Evolutionary conservation across 2,329 filamentous ascomycete genomes (phyloP).

Genomic region (Drechslerella coelobrocha): DNA sequence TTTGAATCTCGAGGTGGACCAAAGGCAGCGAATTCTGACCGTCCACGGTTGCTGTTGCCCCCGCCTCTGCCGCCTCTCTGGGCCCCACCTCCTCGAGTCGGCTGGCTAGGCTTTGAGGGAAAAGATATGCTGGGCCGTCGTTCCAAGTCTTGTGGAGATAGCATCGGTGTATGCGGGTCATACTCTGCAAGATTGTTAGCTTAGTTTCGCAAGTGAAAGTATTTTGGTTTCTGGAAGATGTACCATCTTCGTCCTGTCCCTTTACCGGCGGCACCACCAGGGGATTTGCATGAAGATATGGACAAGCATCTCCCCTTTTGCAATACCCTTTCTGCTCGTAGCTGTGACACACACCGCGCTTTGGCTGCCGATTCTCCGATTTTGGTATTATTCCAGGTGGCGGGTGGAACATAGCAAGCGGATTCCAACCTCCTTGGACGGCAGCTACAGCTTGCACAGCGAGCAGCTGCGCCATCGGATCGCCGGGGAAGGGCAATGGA

Average conservation of each 20-base stretch:
- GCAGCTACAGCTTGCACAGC: constrained; percentile 63
- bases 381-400: constrained; percentile 17
- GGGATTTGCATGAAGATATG: constrained; percentile 67
- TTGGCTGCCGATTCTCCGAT: constrained; percentile 20
- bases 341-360: constrained; percentile 44
- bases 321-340: constrained; percentile 60
- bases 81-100: constrained; percentile 52
- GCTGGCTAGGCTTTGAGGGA: constrained; percentile 13
- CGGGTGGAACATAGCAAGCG: constrained; percentile 42
- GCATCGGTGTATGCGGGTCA: constrained; percentile 65
- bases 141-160: constrained; percentile 53
- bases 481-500: constrained; percentile 53
- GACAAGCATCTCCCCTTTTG: constrained; percentile 70
- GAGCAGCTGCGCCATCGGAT: constrained; percentile 69
- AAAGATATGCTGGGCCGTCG: constrained; percentile 35
- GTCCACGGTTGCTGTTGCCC: constrained; percentile 57
- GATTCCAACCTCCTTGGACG: constrained; percentile 42
- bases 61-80: constrained; percentile 57
- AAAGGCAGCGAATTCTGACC: constrained; percentile 69
- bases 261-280: constrained; percentile 36
- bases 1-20: constrained; percentile 70
- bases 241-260: constrained; percentile 52
- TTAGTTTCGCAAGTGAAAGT: not conserved
- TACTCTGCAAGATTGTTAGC: constrained; percentile 62
- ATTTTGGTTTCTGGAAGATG: constrained; percentile 52